Evolutionary conservation across 2,329 filamentous ascomycete species (phyloP), one percentile per base, ranked within the genome.

Genomic region (Amesomyces nigricolor): DNA sequence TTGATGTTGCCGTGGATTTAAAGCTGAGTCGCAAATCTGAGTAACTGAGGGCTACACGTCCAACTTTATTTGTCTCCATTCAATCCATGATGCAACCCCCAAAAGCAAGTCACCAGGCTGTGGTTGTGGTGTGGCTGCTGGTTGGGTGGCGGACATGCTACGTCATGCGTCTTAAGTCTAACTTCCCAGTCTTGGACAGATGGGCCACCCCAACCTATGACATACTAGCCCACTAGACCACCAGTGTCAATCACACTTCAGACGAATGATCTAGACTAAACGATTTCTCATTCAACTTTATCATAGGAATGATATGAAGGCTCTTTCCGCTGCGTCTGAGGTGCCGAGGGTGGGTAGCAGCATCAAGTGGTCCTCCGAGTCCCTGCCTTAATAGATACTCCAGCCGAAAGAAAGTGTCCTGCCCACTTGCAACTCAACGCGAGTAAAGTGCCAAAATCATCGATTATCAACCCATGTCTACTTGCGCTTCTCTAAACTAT

Each of bases 161-260:
- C 56, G 56, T 58, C 56, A 58, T 55, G 47, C 40, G 43, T 52
- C 38, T 51, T 51, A 26, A 38, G 42, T 54, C 17, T 17, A 53
- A 49, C 37, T 51, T 58, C 48, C 56, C 51, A 32, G 51, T 52
- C 52, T 52, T 52, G 47, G 52, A 44, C 30, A 16, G 10, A 43
- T 10, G 16, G 17, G 32, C 26, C 10, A 22, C 29, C n/a, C 38
- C 17, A 47, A 22, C 56, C 51, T 55, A 54, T 58, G 44, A 42
- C 26, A 19, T 40, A 22, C n/a, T 10, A 14, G 22, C 9, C n/a
- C 17, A n/a, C 17, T 13, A 5, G 13, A 7, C 13, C 9, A 9
- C 40, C 8, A 44, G 19, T 22, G 7, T 26, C 42, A 44, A 32
- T 11, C 32, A 35, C 32, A 35, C 32, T 35, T 35, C 11, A 13